A percentile compares a stretch with the other conserved stretches of the same genome.
These are phyloP conservation scores for Elsinoe ampelina DNA, from an alignment of 2,329 filamentous ascomycete species.

Conservation along the genomic window DNA sequence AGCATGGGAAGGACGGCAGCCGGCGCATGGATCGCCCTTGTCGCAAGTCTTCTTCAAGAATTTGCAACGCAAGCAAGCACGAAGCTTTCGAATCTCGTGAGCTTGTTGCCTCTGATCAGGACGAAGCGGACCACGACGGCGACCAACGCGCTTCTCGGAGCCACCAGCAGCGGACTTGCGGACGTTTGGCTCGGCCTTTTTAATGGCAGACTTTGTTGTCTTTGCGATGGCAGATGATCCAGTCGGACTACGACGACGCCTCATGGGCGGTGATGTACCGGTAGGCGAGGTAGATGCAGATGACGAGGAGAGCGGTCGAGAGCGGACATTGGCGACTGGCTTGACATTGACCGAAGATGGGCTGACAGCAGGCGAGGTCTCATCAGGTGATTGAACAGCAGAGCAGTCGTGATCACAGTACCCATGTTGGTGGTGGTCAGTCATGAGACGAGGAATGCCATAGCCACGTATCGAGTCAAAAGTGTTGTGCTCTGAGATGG, in stretches of 20 bases:
- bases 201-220: conserved; percentile 70
- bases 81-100: conserved; percentile 89
- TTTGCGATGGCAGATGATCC: conserved; percentile 46
- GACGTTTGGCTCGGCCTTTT: conserved; percentile 60
- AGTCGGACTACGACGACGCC: conserved; percentile 54
- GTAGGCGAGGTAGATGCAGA: conserved; percentile 49
- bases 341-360: conserved; percentile 22
- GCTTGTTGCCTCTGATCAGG: conserved; percentile 94
- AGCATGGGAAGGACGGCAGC: conserved; percentile 91
- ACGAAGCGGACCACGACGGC: conserved; percentile 77
- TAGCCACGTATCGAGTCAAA: conserved; percentile 40
- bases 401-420: conserved; percentile 15
- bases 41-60: conserved; percentile 99
- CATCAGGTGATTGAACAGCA: conserved; percentile 21
- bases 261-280: conserved; percentile 48
- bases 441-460: conserved; percentile 50
- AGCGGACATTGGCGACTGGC: conserved; percentile 31
- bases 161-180: conserved; percentile 59
- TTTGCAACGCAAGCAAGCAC: conserved; percentile 91
- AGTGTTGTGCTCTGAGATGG: conserved; percentile 63
- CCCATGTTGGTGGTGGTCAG: conserved; percentile 26
- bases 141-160: conserved; percentile 84
- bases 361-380: conserved; percentile 15
- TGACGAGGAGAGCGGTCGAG: conserved; percentile 54
- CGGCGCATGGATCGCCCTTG: conserved; percentile 90